Percentiles rank a stretch among this genome's conserved stretches.
Conservation (phyloP, 257 asterid genomes). For the Echites panduratus region DNA sequence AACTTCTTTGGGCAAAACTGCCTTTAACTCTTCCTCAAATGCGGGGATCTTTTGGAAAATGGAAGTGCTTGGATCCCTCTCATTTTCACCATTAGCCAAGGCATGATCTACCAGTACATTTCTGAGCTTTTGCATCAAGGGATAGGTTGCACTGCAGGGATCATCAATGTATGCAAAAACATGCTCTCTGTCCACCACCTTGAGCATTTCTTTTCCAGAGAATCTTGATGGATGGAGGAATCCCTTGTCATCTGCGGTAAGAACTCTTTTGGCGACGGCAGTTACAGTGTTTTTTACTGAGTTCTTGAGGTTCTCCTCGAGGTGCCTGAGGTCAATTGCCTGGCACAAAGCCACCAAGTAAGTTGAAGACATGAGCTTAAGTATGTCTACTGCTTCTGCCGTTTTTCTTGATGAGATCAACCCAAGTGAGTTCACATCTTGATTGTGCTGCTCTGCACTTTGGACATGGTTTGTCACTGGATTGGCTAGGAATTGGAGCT, state of each 20-base stretch:
- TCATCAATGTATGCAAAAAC: constrained; percentile 27
- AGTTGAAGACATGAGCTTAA: constrained; percentile 28
- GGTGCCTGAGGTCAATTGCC: constrained; percentile 29
- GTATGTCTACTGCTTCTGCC: constrained; percentile 21
- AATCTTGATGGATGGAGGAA: constrained; percentile 21
- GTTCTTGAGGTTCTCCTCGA: constrained; percentile 28
- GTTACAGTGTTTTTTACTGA: constrained; percentile 21
- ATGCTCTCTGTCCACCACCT: constrained; percentile 27
- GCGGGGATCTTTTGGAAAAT: constrained; percentile 23
- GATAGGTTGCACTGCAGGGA: constrained; percentile 25
- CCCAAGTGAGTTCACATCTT: constrained; percentile 30
- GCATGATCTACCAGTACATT: constrained; percentile 26
- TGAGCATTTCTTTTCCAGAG: constrained; percentile 21
- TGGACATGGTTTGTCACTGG: constrained; percentile 33
- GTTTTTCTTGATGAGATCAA: constrained; percentile 28
- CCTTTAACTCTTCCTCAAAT: constrained; percentile 23
- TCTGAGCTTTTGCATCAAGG: constrained; percentile 27
- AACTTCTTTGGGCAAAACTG: constrained; percentile 25
- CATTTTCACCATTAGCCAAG: constrained; percentile 18
- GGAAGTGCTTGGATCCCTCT: constrained; percentile 17
- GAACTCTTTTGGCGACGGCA: constrained; percentile 17
- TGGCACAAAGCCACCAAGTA: constrained; percentile 27
- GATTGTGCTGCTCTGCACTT: constrained; percentile 32
- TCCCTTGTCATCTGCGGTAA: constrained; percentile 20
- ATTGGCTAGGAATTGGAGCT: constrained; percentile 29